Percentiles rank a stretch among this genome's conserved stretches.
Evolutionary conservation across 768 basidiomycete genomes (phyloP).

Genomic region (Antrodiella citrinella): DNA sequence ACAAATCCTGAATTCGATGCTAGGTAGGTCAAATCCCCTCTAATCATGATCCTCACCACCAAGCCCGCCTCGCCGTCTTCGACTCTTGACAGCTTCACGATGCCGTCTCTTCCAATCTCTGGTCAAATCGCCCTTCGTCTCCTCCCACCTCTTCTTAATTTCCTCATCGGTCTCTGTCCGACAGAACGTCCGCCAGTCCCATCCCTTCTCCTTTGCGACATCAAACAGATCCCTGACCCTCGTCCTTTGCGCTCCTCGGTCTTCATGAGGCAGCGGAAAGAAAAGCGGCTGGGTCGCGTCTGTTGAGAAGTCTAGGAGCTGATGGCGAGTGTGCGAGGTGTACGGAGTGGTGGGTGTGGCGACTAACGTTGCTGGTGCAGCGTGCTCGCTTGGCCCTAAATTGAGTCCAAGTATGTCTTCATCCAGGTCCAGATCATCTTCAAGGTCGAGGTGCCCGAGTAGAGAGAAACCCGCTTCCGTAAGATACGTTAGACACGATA

Average conservation of each 20-base stretch:
- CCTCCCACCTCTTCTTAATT: slow-evolving; percentile 65
- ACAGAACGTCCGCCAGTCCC: slow-evolving; percentile 44
- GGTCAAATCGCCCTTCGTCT: slow-evolving; percentile 57
- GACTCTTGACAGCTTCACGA: slow-evolving; percentile 66
- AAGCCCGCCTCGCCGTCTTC: slow-evolving; percentile 39
- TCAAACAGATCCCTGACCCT: slow-evolving; percentile 38
- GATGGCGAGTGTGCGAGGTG: slow-evolving; percentile 8
- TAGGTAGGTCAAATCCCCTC: too few species aligned
- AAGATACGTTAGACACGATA: not conserved
- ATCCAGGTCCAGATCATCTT: slow-evolving; percentile 56
- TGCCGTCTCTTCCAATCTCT: slow-evolving; percentile 70
- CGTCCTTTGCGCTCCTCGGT: slow-evolving; percentile 15
- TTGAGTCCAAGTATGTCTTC: slow-evolving; percentile 29
- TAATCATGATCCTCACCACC: slow-evolving; percentile 24
- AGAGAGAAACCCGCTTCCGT: slow-evolving; percentile 60
- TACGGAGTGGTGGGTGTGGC: slow-evolving; percentile 4
- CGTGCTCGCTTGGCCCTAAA: slow-evolving; percentile 8
- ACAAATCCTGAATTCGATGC: too few species aligned
- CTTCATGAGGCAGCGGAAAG: slow-evolving; percentile 39
- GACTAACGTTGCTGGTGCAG: slow-evolving; percentile 11
- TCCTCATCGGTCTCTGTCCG: slow-evolving; percentile 48
- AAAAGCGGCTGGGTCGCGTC: slow-evolving; percentile 53
- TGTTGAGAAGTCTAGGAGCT: slow-evolving; percentile 25
- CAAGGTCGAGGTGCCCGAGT: slow-evolving; percentile 66
- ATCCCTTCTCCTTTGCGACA: slow-evolving; percentile 38